A percentile compares a stretch with the other conserved stretches of the same genome.
Evolutionary conservation across 345 rosid species (phyloP).

Genomic region (Carallia brachiata): DNA sequence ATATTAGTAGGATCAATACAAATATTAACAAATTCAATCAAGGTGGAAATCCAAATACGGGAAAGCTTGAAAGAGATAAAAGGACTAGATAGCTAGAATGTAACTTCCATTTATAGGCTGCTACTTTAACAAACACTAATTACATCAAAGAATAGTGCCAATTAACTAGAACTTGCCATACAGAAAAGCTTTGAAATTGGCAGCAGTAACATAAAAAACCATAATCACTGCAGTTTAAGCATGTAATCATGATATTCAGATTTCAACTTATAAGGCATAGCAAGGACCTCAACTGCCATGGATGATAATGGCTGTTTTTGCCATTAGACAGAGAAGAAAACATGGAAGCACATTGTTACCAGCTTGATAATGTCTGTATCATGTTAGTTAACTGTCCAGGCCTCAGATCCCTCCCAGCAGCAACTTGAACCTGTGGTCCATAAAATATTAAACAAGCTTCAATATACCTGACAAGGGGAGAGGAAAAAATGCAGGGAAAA

Average conservation of each 20-base stretch:
- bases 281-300: neutral
- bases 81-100: too few species aligned
- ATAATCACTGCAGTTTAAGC: too few species aligned
- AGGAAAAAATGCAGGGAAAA: neutral
- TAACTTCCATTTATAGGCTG: too few species aligned
- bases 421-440: conserved; percentile 76
- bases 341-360: conserved; percentile 39
- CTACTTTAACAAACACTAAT: too few species aligned
- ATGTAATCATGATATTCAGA: too few species aligned
- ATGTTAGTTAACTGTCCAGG: conserved; percentile 85
- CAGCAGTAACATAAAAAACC: too few species aligned
- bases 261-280: neutral
- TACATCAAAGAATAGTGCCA: too few species aligned
- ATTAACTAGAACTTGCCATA: too few species aligned
- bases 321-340: neutral
- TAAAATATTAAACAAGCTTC: neutral
- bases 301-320: neutral
- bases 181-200: too few species aligned
- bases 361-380: conserved; percentile 80
- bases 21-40: neutral
- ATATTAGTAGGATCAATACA: neutral
- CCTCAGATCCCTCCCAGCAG: conserved; percentile 94
- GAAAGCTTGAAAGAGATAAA: too few species aligned
- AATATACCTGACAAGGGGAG: neutral
- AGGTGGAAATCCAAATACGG: too few species aligned